A percentile compares a stretch with the other conserved stretches of the same genome.
Evolutionary conservation across 108 stramenopile genomes (phyloP).

Genomic region (Nitzschia sp.): DNA sequence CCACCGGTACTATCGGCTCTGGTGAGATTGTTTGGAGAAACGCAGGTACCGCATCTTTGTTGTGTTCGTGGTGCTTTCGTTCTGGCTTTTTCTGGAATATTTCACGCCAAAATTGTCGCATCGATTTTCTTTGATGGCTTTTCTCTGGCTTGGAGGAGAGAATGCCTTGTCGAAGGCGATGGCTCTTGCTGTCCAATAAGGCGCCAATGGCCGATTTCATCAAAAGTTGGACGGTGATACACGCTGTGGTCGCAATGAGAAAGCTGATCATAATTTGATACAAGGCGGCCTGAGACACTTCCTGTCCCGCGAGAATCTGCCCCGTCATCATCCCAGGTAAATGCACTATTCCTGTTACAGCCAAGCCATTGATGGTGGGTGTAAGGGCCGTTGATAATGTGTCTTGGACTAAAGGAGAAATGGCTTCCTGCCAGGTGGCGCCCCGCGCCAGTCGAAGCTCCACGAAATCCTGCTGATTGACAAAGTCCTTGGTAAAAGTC

Average conservation of each 20-base stretch:
- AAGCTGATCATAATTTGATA: conserved; percentile 87
- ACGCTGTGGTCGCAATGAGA: conserved; percentile 54
- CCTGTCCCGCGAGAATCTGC: conserved; percentile 82
- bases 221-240: conserved; percentile 36
- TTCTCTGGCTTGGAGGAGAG: conserved; percentile 3
- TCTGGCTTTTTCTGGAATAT: background rate
- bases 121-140: background rate
- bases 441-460: conserved; percentile 44
- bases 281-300: conserved; percentile 72
- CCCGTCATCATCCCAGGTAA: conserved; percentile 96
- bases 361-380: conserved; percentile 70
- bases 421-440: conserved; percentile 33
- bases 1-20: background rate
- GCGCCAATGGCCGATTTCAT: conserved; percentile 44
- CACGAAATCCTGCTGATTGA: conserved; percentile 41
- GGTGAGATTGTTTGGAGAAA: background rate
- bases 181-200: conserved; percentile 12
- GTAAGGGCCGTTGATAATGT: conserved; percentile 38
- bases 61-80: background rate
- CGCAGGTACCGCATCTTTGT: background rate
- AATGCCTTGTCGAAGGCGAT: conserved; percentile 13
- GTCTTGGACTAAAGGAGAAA: conserved; percentile 18
- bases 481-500: conserved; percentile 42
- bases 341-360: conserved; percentile 78
- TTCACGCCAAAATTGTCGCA: background rate